These are phyloP conservation scores for Exophiala xenobiotica DNA, from an alignment of 2,329 filamentous ascomycete species.

Conservation along the genomic window DNA sequence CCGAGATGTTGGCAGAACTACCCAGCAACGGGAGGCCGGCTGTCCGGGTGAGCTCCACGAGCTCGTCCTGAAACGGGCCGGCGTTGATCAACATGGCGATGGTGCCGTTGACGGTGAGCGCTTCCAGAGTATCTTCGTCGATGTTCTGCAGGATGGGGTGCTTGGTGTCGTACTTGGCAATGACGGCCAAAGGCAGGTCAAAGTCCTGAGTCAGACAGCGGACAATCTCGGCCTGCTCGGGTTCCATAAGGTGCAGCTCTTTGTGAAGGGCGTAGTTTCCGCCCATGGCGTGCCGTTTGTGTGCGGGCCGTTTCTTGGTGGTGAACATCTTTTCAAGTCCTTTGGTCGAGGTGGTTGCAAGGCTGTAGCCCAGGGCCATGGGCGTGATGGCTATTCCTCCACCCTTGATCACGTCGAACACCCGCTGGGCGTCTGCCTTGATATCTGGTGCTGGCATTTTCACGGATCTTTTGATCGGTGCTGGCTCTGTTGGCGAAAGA, in stretches of 20 bases:
- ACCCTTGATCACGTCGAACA: slow-evolving; percentile 28
- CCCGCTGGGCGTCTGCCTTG: slow-evolving; percentile 28
- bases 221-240: slow-evolving; percentile 27
- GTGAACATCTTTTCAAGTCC: slow-evolving; percentile 30
- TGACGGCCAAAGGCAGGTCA: slow-evolving; percentile 32
- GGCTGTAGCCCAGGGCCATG: slow-evolving; percentile 32
- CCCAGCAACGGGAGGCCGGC: slow-evolving; percentile 32
- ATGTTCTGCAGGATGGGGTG: slow-evolving; percentile 32
- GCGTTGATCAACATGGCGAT: slow-evolving; percentile 34
- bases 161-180: slow-evolving; percentile 31
- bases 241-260: slow-evolving; percentile 29
- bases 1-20: slow-evolving; percentile 37
- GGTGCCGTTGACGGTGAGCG: slow-evolving; percentile 30
- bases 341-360: slow-evolving; percentile 26
- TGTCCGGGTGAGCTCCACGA: slow-evolving; percentile 29
- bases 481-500: no score
- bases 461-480: not conserved
- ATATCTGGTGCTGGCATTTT: slow-evolving; percentile 12
- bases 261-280: slow-evolving; percentile 33
- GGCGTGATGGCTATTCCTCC: slow-evolving; percentile 35
- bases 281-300: slow-evolving; percentile 34
- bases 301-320: slow-evolving; percentile 28
- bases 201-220: slow-evolving; percentile 31
- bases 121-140: slow-evolving; percentile 16
- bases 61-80: slow-evolving; percentile 32